These are phyloP conservation scores for Acanthochlamys bracteata DNA, from an alignment of 106 monocot species.

Conservation along the genomic window DNA sequence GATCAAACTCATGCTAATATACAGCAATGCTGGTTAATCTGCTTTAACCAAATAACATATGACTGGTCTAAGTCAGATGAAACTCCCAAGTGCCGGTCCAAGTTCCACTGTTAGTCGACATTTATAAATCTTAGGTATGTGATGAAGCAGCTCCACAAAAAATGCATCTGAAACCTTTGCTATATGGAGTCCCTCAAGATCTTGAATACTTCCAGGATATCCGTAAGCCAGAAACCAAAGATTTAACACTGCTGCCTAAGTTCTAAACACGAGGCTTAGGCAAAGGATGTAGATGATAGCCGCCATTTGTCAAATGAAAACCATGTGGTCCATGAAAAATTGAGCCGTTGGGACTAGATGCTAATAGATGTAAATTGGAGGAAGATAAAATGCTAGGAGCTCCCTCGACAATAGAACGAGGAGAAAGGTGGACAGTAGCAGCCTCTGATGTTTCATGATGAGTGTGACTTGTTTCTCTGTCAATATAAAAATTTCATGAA, in stretches of 20 bases:
- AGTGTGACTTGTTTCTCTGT: slow-evolving; percentile 18
- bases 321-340: slow-evolving; percentile 4
- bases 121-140: too few relatives aligned
- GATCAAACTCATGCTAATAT: background rate
- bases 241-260: too few relatives aligned
- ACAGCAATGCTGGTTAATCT: background rate
- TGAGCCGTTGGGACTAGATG: slow-evolving; percentile 6
- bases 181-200: too few relatives aligned
- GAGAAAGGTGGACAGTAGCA: slow-evolving; percentile 9
- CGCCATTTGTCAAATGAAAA: slow-evolving; percentile 1
- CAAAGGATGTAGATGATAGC: slow-evolving; percentile 16
- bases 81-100: too few relatives aligned
- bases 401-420: slow-evolving; percentile 28
- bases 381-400: slow-evolving; percentile 18
- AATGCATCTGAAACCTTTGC: too few relatives aligned
- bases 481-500: background rate
- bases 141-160: too few relatives aligned
- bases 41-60: too few relatives aligned
- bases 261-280: slow-evolving; percentile 21
- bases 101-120: too few relatives aligned
- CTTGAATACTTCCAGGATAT: too few relatives aligned
- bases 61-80: too few relatives aligned
- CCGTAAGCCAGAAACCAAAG: too few relatives aligned
- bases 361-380: slow-evolving; percentile 11
- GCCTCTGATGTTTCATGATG: slow-evolving; percentile 29